These are phyloP conservation scores for Aspergillus latus DNA, from an alignment of 2,329 filamentous ascomycete species.

Conservation along the genomic window DNA sequence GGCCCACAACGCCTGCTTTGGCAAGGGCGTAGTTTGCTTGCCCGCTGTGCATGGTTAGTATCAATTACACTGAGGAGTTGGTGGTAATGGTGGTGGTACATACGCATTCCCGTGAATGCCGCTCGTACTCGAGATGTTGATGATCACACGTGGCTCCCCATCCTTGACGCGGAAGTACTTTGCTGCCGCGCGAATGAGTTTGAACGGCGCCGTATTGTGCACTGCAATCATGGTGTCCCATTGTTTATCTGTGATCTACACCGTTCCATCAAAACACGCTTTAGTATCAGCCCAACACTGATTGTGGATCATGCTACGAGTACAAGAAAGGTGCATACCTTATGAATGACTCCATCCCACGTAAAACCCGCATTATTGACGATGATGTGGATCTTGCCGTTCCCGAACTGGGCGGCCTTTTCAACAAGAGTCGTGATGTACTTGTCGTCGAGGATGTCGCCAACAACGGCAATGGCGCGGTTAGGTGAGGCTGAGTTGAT, in stretches of 20 bases:
- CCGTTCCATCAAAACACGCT: neutral
- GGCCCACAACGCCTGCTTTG: constrained; percentile 78
- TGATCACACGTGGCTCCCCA: constrained; percentile 71
- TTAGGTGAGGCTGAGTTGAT: constrained; percentile 67
- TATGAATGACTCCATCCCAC: constrained; percentile 91
- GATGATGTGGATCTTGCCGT: constrained; percentile 85
- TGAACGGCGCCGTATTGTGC: constrained; percentile 83
- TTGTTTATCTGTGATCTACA: constrained; percentile 77
- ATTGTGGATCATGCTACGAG: no score
- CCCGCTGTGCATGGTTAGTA: constrained; percentile 45
- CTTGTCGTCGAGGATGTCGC: constrained; percentile 70
- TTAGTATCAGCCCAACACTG: neutral
- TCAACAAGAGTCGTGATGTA: constrained; percentile 73
- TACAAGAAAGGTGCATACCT: constrained; percentile 44
- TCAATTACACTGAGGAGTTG: constrained; percentile 2
- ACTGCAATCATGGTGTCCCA: constrained; percentile 85
- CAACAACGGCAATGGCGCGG: constrained; percentile 69
- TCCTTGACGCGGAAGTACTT: constrained; percentile 88
- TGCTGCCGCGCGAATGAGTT: constrained; percentile 73
- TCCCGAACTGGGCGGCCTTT: constrained; percentile 74
- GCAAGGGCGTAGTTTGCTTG: constrained; percentile 85
- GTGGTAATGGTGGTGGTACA: constrained; percentile 12
- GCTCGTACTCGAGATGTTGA: constrained; percentile 76
- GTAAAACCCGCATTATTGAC: constrained; percentile 92
- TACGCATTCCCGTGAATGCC: constrained; percentile 79